Evolutionary conservation across 2,329 filamentous ascomycete genomes (phyloP).

Genomic region (Cordyceps militaris): DNA sequence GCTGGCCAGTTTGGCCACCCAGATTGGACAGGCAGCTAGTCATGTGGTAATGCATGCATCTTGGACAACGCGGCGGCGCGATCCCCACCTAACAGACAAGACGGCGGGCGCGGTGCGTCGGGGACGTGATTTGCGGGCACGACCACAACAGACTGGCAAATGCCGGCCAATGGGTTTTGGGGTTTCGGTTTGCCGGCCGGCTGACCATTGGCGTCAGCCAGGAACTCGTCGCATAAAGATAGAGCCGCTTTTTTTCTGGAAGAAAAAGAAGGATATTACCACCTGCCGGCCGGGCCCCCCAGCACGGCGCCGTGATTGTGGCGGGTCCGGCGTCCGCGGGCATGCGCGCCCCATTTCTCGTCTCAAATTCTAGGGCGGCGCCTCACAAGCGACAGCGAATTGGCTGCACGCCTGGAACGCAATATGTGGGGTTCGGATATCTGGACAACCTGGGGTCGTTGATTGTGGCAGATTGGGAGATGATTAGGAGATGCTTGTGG

Average conservation of each 20-base stretch:
- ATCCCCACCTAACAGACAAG: background rate
- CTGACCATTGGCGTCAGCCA: background rate
- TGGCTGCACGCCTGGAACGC: conserved; percentile 1
- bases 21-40: background rate
- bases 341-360: background rate
- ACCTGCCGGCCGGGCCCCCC: background rate
- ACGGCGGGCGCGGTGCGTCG: background rate
- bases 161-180: background rate
- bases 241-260: background rate
- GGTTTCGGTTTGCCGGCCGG: background rate
- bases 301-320: background rate
- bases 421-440: conserved; percentile 1
- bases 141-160: background rate
- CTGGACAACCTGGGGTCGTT: conserved; percentile 5
- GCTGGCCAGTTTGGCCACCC: background rate
- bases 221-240: background rate
- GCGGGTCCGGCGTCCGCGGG: conserved; percentile 9
- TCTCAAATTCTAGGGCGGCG: background rate
- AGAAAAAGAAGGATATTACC: background rate
- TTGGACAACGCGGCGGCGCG: background rate
- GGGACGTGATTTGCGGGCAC: background rate
- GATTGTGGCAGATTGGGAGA: background rate
- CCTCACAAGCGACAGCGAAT: background rate
- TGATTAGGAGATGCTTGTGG: background rate
- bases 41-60: conserved; percentile 3